phyloP scores from a whole-genome alignment of 2,329 filamentous ascomycete species.

The Lasiodiplodia sp. region DNA sequence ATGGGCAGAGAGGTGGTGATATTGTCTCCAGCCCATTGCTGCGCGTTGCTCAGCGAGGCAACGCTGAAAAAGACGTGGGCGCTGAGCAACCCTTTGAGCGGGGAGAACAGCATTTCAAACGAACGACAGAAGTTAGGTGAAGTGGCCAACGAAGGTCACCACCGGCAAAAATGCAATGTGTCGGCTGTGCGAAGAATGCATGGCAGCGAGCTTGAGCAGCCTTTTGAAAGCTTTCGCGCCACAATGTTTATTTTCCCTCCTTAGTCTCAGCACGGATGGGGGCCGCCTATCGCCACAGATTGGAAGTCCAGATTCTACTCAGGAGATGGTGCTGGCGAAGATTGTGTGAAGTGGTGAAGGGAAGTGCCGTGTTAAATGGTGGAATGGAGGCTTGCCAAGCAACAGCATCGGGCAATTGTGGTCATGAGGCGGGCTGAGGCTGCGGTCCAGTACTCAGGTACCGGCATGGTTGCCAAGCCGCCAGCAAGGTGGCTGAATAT shows the following conservation, averaged over 20 bases:
- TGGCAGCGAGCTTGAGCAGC: neutral
- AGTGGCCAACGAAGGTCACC: neutral
- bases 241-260: neutral
- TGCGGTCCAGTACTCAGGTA: neutral
- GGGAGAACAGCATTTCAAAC: slow-evolving; percentile 1
- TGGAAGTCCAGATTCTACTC: neutral
- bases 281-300: neutral
- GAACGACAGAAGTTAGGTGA: neutral
- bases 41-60: slow-evolving; percentile 9
- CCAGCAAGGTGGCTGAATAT: neutral
- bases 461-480: neutral
- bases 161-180: neutral
- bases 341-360: neutral
- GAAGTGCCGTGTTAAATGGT: neutral
- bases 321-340: neutral
- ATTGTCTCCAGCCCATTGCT: slow-evolving; percentile 28
- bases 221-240: neutral
- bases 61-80: slow-evolving; percentile 3
- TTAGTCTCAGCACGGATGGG: neutral
- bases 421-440: neutral
- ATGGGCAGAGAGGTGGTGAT: slow-evolving; percentile 18
- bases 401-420: neutral
- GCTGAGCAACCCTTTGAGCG: slow-evolving; percentile 5
- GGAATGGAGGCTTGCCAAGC: neutral
- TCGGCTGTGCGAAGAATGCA: neutral